These are phyloP conservation scores for Sporothrix brunneoviolacea DNA, from an alignment of 2,329 filamentous ascomycete genomes.

Conservation along the genomic window DNA sequence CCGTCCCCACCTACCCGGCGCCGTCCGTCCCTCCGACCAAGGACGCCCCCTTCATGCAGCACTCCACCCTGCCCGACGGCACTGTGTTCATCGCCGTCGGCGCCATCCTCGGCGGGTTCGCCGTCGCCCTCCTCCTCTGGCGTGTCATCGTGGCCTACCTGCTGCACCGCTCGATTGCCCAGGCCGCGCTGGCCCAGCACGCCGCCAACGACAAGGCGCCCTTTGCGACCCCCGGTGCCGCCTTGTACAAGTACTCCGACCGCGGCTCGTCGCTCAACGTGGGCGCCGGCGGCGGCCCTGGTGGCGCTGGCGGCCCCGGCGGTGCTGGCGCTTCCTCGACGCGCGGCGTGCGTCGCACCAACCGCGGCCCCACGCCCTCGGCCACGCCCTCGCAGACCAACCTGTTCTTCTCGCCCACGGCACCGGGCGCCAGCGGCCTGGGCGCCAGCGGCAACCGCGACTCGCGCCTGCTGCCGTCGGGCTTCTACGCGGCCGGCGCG, in stretches of 20 bases:
- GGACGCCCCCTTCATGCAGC: slow-evolving; percentile 86
- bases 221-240: slow-evolving; percentile 50
- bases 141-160: slow-evolving; percentile 82
- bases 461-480: slow-evolving; percentile 79
- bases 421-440: slow-evolving; percentile 59
- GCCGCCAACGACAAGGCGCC: slow-evolving; percentile 61
- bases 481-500: slow-evolving; percentile 73
- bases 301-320: slow-evolving; percentile 32
- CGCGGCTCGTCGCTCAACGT: slow-evolving; percentile 49
- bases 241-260: slow-evolving; percentile 59
- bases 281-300: slow-evolving; percentile 36
- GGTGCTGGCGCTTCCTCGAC: slow-evolving; percentile 26
- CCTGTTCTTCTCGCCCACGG: slow-evolving; percentile 94
- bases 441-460: slow-evolving; percentile 53
- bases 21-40: slow-evolving; percentile 74
- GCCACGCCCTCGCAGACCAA: slow-evolving; percentile 58
- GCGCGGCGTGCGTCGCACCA: slow-evolving; percentile 46
- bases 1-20: slow-evolving; percentile 56
- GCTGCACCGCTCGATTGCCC: slow-evolving; percentile 83
- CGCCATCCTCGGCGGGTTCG: slow-evolving; percentile 76
- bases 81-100: slow-evolving; percentile 96
- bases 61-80: slow-evolving; percentile 77
- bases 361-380: slow-evolving; percentile 46
- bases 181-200: slow-evolving; percentile 71
- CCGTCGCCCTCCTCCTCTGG: slow-evolving; percentile 78